Base-by-base conservation (phyloP, 768 basidiomycete species). In the Leccinum subtestaceum region DNA sequence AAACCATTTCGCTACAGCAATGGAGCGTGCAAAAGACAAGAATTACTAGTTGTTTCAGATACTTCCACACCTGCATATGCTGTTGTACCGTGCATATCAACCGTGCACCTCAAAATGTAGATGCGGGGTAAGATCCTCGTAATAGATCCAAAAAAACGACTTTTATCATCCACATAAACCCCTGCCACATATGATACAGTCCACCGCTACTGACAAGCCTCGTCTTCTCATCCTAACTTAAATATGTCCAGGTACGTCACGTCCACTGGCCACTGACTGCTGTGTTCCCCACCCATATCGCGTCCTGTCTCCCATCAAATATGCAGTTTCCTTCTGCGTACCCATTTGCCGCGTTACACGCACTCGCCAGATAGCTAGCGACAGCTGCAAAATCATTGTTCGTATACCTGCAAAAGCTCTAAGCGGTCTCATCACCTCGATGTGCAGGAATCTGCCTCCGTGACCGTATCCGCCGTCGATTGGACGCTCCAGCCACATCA, bases 11-110 rank as follows among this genome's bases (percentile, higher is more conserved):
- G 31, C 49, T 19, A 6, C 60, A 75, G 72, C 72, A 2, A 73
- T 75, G 72, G 72, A 73, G 48, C 72, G 72, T 40, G 50, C 54
- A 50, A 73, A 73, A 45, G 72, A 73, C 57, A 75, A 62, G 57
- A 67, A 29, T 13, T 67, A 56, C 54, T 65, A 57, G 40, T 1
- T 47, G 3, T 47, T 40, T 27, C 11, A 2, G 4, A 56, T 63
- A 59, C 23, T 27, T n/a, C 13, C 13, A 10, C 59, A 43, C 47
- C 38, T 36, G 17, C 40, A 29, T 29, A 2, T 57, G 13, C 52
- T 32, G 5, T 29, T 60, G 51, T 53, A 48, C 5, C 3, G 13
- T n/a, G 17, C 25, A 27, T 29, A 21, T 49, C 12, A 1, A 46
- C 17, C 3, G 47, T 27, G 17, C 36, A 21, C 46, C 7, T 46